Base-by-base conservation (phyloP, 768 basidiomycete species). In the Hemileccinum rubropunctum region DNA sequence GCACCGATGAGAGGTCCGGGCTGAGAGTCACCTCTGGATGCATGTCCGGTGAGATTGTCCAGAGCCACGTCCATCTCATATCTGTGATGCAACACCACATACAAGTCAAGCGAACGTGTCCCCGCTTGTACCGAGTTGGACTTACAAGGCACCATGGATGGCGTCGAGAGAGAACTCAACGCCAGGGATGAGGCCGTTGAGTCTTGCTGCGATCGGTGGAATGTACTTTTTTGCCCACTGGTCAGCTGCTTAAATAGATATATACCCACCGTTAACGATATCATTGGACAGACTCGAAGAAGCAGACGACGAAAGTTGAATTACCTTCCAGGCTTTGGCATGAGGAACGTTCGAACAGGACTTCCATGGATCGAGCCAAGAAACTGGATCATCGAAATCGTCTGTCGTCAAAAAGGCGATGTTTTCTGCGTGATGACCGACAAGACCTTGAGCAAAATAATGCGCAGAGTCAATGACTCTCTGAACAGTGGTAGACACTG, bases 341-440 rank as follows among this genome's bases (percentile, higher is more conserved):
- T 32, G 27, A 37, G 47, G 15, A 2, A 56, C n/a, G 4, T 51
- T 54, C 3, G 62, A 53, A 56, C 74, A 76, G 23, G 64, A 67
- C 46, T 61, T 47, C 71, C 69, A 71, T 17, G 73, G 71, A 15
- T 56, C 65, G 33, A 76, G 70, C 73, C 73, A 75, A 26, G 71
- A 70, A 20, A 68, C 58, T 2, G 70, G 72, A 34, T 58, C 57
- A 32, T 45, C 42, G 50, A 71, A 66, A 52, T 76, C 67, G 0
- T 56, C 27, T 17, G 75, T 65, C 10, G 65, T 64, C 13, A 59
- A 43, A 50, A 68, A 65, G 7, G 42, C 45, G 9, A 68, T 54
- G 2, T 59, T 45, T 37, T 68, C 62, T 8, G 49, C 51, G 3
- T 41, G 52, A 0, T 63, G 62, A 4, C 73, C 75, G 47, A 73